A percentile compares a stretch with the other conserved stretches of the same genome.
Evolutionary conservation across 768 basidiomycete species (phyloP).

Genomic region (Kwoniella bestiolae): DNA sequence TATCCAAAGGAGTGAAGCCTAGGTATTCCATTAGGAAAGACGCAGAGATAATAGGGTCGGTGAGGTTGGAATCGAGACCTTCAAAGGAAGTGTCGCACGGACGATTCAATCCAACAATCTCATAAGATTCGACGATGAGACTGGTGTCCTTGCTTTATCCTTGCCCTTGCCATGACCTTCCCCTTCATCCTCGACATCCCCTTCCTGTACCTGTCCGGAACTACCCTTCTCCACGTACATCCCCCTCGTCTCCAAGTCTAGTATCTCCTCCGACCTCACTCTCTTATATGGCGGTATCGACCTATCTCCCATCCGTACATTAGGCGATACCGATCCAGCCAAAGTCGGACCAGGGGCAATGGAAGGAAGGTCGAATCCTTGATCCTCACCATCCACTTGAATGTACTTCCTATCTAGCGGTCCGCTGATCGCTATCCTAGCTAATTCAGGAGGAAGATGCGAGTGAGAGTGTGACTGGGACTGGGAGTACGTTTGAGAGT

Average conservation of each 20-base stretch:
- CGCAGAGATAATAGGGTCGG: no score
- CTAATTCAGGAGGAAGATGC: slow-evolving; percentile 11
- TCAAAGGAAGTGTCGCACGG: no score
- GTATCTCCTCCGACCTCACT: neutral
- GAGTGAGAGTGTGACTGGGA: no score
- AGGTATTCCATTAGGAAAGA: no score
- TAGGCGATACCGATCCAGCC: neutral
- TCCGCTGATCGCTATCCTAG: neutral
- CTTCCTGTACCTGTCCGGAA: neutral
- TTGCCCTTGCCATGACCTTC: neutral
- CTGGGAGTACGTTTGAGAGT: no score
- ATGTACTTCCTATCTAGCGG: neutral
- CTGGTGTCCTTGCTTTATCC: neutral
- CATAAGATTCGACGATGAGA: neutral
- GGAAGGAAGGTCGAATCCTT: neutral
- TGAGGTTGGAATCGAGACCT: no score
- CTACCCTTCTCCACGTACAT: no score
- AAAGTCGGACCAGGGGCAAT: neutral
- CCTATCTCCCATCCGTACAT: neutral
- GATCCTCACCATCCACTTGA: neutral
- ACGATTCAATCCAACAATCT: neutral
- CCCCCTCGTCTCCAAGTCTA: no score
- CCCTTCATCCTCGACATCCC: neutral
- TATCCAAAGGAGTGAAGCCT: no score
- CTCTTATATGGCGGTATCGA: no score